These are phyloP conservation scores for Baeospora myosura DNA, from an alignment of 1,284 basidiomycete genomes.

Conservation along the genomic window DNA sequence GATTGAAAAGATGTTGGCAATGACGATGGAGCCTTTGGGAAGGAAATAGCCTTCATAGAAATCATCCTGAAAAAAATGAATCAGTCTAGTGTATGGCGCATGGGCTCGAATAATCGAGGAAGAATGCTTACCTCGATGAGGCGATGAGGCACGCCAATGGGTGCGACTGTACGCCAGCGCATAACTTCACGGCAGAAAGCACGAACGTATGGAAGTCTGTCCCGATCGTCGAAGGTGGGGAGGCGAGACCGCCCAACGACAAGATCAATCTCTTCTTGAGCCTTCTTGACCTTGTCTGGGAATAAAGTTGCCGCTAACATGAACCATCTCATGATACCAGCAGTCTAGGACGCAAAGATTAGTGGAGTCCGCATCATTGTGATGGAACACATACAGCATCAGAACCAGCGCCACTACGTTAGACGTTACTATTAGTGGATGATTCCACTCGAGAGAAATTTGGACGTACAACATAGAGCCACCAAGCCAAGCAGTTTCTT, in stretches of 20 bases:
- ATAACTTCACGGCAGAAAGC: background rate
- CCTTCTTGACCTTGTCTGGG: background rate
- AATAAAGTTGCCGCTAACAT: background rate
- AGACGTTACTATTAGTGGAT: background rate
- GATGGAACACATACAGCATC: background rate
- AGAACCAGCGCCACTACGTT: background rate
- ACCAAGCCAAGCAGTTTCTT: background rate
- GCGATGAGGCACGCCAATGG: background rate
- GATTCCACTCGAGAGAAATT: background rate
- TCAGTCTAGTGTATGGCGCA: background rate
- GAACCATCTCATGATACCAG: background rate
- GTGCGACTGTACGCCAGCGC: background rate
- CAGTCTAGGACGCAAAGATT: background rate
- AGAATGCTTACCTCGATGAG: background rate
- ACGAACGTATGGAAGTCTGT: background rate
- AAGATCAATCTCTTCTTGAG: background rate
- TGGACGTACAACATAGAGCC: background rate
- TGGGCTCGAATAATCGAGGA: background rate
- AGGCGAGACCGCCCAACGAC: background rate
- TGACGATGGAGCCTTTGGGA: slow-evolving; percentile 10
- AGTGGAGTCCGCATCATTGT: too few species aligned
- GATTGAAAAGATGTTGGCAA: slow-evolving; percentile 12
- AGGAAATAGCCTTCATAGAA: slow-evolving; percentile 10
- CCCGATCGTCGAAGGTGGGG: background rate
- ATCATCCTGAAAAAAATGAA: slow-evolving; percentile 3